Evolutionary conservation across 2,329 filamentous ascomycete species (phyloP).

Genomic region (Scytalidium sp.): DNA sequence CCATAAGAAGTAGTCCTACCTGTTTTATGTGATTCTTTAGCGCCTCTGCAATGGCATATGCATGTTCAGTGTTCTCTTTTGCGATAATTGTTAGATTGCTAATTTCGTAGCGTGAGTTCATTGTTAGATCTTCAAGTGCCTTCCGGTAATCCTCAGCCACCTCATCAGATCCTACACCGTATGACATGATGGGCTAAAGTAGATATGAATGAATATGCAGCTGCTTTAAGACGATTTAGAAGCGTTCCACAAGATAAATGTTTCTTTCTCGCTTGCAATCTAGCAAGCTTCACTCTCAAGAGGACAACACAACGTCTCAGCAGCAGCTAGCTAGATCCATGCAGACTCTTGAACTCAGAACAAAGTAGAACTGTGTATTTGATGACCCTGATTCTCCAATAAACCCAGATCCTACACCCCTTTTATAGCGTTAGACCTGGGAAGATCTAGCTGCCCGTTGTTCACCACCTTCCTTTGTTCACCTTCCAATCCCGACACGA

Average conservation of each 20-base stretch:
- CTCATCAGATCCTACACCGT: slow-evolving; percentile 63
- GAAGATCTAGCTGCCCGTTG: slow-evolving; percentile 16
- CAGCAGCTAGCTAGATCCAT: slow-evolving; percentile 32
- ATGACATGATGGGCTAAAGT: slow-evolving; percentile 55
- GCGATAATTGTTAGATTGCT: slow-evolving; percentile 97
- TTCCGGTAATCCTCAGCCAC: slow-evolving; percentile 94
- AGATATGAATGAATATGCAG: slow-evolving; percentile 18
- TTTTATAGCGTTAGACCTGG: slow-evolving; percentile 12
- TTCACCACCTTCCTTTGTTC: slow-evolving; percentile 15
- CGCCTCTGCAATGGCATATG: slow-evolving; percentile 85
- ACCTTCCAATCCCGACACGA: slow-evolving; percentile 12
- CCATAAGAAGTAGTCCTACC: slow-evolving; percentile 57
- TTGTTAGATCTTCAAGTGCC: slow-evolving; percentile 85
- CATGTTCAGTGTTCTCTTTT: slow-evolving; percentile 95
- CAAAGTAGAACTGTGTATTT: slow-evolving; percentile 34
- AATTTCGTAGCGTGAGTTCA: slow-evolving; percentile 93
- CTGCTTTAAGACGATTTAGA: slow-evolving; percentile 18
- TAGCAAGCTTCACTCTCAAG: slow-evolving; percentile 20
- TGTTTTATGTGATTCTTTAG: slow-evolving; percentile 91
- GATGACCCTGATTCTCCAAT: slow-evolving; percentile 26
- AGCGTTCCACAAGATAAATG: slow-evolving; percentile 19
- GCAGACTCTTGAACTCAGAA: slow-evolving; percentile 30
- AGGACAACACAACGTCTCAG: slow-evolving; percentile 25
- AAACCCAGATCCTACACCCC: slow-evolving; percentile 15
- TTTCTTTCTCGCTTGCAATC: slow-evolving; percentile 20